Evolutionary conservation across 1,139 yeast genomes (phyloP), one percentile per base, ranked within the genome.

Genomic region (Yamadazyma dushanensis): DNA sequence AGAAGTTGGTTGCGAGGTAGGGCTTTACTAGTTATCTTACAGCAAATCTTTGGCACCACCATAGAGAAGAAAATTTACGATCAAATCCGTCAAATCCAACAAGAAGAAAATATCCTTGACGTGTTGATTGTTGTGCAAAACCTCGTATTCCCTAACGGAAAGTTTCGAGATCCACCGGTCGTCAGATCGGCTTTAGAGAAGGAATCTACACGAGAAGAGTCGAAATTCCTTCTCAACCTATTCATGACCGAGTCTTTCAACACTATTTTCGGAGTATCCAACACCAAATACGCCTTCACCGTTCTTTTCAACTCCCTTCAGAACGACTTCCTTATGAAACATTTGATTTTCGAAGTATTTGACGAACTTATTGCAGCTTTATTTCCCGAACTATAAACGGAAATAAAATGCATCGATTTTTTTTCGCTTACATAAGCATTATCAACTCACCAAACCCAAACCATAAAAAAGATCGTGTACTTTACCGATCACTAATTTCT

Each of bases 31-130:
- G 80, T 88, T 3, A 78, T 90, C 3, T 65, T 89, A 29, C 97
- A 89, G 56, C 96, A 88, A 56, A 58, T 90, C 1, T 72, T 90
- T 36, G 97, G 97, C 0, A 87, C 95, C 3, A 84, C 97, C 0
- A 82, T 89, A 38, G 97, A 90, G 53, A 80, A 78, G 51, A 82
- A 82, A 43, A 73, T 83, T 7, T 46, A 70, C 70, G 56, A 70
- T 49, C 49, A 65, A 53, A 41, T 56, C 56, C 37, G 37, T n/a
- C 57, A 53, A 32, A 24, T 65, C 3, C 49, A 71, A 28, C 66
- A 74, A 5, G 81, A 78, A 35, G 76, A 70, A 17, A 70, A 66
- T 19, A 53, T 85, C 1, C 59, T 74, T 4, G 78, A 72, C 25
- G 31, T 75, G 4, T 41, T 85, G 2, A 54, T 56, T 1, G 36